phyloP scores from a whole-genome alignment of 805 yeast species.

The Saccharomycopsis microspora region DNA sequence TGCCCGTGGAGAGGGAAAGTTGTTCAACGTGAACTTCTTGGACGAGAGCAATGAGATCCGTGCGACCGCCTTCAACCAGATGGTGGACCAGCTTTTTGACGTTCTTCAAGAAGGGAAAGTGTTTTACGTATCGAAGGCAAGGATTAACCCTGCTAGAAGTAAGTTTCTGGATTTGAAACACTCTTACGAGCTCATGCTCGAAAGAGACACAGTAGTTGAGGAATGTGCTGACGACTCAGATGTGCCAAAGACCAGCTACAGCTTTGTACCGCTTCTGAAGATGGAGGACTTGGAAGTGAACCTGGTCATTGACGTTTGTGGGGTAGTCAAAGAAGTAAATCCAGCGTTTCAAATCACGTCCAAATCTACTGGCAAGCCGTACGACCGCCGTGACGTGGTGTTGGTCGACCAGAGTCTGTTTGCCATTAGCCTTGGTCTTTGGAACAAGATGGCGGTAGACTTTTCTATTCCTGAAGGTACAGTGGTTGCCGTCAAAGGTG shows the following conservation, averaged over 20 bases:
- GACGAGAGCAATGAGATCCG: constrained; percentile 95
- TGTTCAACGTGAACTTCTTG: constrained; percentile 76
- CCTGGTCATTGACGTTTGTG: constrained; percentile 74
- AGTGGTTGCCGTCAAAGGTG: constrained; percentile 87
- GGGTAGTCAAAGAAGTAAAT: constrained; percentile 68
- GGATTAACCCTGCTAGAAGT: constrained; percentile 75
- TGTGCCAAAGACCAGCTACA: constrained; percentile 73
- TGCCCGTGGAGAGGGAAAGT: constrained; percentile 78
- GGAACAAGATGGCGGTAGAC: constrained; percentile 82
- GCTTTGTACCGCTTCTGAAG: constrained; percentile 58
- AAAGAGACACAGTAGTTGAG: constrained; percentile 64
- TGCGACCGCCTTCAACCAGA: constrained; percentile 88
- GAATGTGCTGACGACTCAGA: constrained; percentile 46
- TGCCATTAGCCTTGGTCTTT: constrained; percentile 70
- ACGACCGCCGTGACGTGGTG: constrained; percentile 80
- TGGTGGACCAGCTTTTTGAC: constrained; percentile 70
- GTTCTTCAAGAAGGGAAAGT: constrained; percentile 80
- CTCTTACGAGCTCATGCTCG: constrained; percentile 79
- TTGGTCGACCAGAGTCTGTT: constrained; percentile 78
- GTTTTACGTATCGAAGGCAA: constrained; percentile 71
- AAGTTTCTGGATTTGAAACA: constrained; percentile 76
- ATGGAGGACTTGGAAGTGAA: constrained; percentile 61
- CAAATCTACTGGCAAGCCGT: constrained; percentile 79
- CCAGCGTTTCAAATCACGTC: constrained; percentile 74
- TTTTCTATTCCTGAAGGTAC: constrained; percentile 66